These are phyloP conservation scores for Penicillium samsonianum DNA, from an alignment of 495 filamentous ascomycete genomes.

Conservation along the genomic window DNA sequence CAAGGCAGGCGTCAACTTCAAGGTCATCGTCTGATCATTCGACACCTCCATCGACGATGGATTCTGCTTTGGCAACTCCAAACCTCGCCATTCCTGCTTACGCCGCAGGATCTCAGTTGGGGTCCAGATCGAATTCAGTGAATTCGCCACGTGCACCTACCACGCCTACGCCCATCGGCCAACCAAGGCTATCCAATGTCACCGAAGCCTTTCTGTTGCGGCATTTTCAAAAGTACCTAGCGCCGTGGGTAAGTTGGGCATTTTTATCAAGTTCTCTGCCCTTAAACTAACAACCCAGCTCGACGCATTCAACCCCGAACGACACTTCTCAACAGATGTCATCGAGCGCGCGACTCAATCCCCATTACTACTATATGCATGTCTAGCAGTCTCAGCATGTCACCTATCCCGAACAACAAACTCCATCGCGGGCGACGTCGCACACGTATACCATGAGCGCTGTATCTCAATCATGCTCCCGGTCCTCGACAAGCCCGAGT, in stretches of 20 bases:
- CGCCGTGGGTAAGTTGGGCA: conserved; percentile 36
- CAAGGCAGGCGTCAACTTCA: conserved; percentile 18
- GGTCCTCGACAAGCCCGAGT: conserved; percentile 38
- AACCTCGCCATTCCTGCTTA: conserved; percentile 18
- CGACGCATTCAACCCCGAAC: conserved; percentile 41
- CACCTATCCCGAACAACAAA: conserved; percentile 42
- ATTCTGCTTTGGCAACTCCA: conserved; percentile 21
- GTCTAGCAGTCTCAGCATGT: conserved; percentile 43
- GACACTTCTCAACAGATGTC: conserved; percentile 39
- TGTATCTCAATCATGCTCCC: conserved; percentile 46
- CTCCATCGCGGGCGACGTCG: conserved; percentile 33
- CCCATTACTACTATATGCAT: conserved; percentile 42
- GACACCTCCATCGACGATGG: conserved; percentile 32
- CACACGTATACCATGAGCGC: conserved; percentile 46
- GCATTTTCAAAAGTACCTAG: conserved; percentile 42
- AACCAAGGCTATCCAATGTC: conserved; percentile 32
- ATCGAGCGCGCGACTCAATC: conserved; percentile 38
- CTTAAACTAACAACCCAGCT: conserved; percentile 24
- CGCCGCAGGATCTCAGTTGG: conserved; percentile 18
- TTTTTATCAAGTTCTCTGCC: not conserved
- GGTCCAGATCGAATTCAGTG: conserved; percentile 22
- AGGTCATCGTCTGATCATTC: conserved; percentile 33
- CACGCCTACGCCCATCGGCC: conserved; percentile 25
- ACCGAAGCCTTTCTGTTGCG: conserved; percentile 46
- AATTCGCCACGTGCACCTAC: conserved; percentile 23